Evolutionary conservation across 306 rosid species (phyloP).

Genomic region (Castanopsis chinensis): DNA sequence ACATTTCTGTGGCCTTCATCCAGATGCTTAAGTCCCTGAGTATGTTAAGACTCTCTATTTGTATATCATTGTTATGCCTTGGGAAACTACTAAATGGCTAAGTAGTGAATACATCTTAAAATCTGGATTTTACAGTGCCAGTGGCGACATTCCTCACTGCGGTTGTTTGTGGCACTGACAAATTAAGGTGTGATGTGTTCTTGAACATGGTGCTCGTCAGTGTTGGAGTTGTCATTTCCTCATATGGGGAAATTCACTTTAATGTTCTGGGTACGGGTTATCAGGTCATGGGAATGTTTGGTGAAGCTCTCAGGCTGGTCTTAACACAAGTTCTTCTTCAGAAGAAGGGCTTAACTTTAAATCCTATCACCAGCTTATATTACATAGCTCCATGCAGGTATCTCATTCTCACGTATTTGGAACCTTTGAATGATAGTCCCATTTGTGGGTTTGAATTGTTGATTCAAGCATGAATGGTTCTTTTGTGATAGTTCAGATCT

Average conservation of each 20-base stretch:
- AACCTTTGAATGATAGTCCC: background rate
- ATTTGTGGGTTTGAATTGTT: background rate
- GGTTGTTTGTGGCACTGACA: slow-evolving; percentile 85
- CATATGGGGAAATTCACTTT: slow-evolving; percentile 95
- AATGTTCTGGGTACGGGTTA: slow-evolving; percentile 82
- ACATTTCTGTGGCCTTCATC: slow-evolving; percentile 97
- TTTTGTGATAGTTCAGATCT: background rate
- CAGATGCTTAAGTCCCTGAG: slow-evolving; percentile 99
- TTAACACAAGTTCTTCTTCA: slow-evolving; percentile 97
- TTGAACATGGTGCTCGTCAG: slow-evolving; percentile 96
- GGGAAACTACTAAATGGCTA: background rate
- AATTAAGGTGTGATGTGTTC: slow-evolving; percentile 91
- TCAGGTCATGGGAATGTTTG: slow-evolving; percentile 93
- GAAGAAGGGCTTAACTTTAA: slow-evolving; percentile 89
- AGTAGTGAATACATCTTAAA: slow-evolving; percentile 8
- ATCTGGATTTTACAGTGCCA: slow-evolving; percentile 71
- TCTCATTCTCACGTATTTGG: slow-evolving; percentile 10
- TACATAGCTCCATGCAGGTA: slow-evolving; percentile 99
- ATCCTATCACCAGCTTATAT: slow-evolving; percentile 91
- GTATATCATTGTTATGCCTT: slow-evolving; percentile 7
- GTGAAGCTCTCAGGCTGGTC: slow-evolving; percentile 94
- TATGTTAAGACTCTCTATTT: slow-evolving; percentile 34
- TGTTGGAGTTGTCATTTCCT: slow-evolving; percentile 92
- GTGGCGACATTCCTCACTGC: slow-evolving; percentile 90
- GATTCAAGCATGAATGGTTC: background rate